Conservation (phyloP, 106 monocot genomes). For the Phalaenopsis equestris region DNA sequence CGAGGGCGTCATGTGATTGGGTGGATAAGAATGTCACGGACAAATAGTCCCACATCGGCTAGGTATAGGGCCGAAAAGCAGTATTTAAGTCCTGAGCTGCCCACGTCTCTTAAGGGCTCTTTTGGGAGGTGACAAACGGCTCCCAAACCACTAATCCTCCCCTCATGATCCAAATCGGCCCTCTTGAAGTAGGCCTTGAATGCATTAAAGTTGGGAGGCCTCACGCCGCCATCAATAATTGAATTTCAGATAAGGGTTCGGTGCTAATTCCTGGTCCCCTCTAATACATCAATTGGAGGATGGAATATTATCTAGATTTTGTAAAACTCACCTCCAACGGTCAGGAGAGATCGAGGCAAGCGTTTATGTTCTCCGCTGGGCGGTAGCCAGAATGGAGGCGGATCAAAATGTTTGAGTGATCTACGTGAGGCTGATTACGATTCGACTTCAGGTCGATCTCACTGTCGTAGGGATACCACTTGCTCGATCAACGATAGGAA, state of each 20-base stretch:
- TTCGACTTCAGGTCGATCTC: neutral
- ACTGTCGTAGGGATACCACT: neutral
- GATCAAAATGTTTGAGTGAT: neutral
- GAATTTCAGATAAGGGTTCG: neutral
- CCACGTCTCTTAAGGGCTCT: no score
- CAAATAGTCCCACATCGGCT: no score
- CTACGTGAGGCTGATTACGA: neutral
- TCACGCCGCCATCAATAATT: conserved; percentile 2
- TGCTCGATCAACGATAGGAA: neutral
- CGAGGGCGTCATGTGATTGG: no score
- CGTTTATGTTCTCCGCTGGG: neutral
- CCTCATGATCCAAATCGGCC: conserved; percentile 91
- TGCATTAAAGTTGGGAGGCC: conserved; percentile 21
- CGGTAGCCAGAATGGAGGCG: neutral
- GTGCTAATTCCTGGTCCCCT: neutral
- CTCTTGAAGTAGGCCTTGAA: conserved; percentile 78
- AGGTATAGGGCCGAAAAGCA: no score
- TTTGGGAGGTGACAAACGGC: conserved; percentile 13
- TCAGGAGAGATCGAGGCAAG: neutral
- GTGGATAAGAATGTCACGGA: no score
- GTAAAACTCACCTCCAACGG: neutral
- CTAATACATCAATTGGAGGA: conserved; percentile 5
- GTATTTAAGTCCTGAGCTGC: no score
- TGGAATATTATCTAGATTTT: conserved; percentile 1
- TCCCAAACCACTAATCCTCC: conserved; percentile 85